Percentiles rank a stretch among this genome's conserved stretches.
phyloP scores from a whole-genome alignment of 2,329 filamentous ascomycete genomes.

The Penicillium sp. region DNA sequence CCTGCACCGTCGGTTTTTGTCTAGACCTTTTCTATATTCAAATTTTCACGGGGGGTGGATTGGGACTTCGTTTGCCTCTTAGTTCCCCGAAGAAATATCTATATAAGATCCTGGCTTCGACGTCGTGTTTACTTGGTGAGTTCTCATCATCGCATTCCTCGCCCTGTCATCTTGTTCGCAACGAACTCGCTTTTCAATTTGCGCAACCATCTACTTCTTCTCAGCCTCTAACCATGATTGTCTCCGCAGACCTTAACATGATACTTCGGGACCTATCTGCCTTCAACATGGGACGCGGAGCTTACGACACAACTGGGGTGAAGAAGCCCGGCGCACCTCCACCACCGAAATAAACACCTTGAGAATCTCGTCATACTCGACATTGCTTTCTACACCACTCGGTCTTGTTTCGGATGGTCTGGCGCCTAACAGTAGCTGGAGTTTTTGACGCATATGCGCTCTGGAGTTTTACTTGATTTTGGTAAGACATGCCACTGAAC shows the following conservation, averaged over 20 bases:
- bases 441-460: slow-evolving; percentile 28
- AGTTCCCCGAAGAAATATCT: slow-evolving; percentile 15
- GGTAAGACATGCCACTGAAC: slow-evolving; percentile 24
- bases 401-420: slow-evolving; percentile 18
- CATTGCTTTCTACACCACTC: slow-evolving; percentile 24
- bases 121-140: slow-evolving; percentile 24
- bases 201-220: not conserved
- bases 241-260: slow-evolving; percentile 39
- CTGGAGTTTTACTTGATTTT: slow-evolving; percentile 27
- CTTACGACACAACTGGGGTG: slow-evolving; percentile 53
- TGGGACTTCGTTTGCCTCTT: slow-evolving; percentile 24
- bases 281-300: slow-evolving; percentile 52
- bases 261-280: slow-evolving; percentile 42
- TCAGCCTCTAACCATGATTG: slow-evolving; percentile 32
- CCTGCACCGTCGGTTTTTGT: slow-evolving; percentile 28
- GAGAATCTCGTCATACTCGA: slow-evolving; percentile 20
- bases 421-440: slow-evolving; percentile 27
- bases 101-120: slow-evolving; percentile 25
- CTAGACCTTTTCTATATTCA: slow-evolving; percentile 20
- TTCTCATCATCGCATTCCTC: slow-evolving; percentile 19
- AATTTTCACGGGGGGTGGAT: slow-evolving; percentile 24
- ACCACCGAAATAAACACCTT: slow-evolving; percentile 38
- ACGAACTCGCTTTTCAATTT: not conserved
- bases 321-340: slow-evolving; percentile 49
- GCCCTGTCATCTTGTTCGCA: slow-evolving; percentile 8